Evolutionary conservation across 2,329 filamentous ascomycete species (phyloP), one percentile per base, ranked within the genome.

Genomic region (Chaetomium sp.): DNA sequence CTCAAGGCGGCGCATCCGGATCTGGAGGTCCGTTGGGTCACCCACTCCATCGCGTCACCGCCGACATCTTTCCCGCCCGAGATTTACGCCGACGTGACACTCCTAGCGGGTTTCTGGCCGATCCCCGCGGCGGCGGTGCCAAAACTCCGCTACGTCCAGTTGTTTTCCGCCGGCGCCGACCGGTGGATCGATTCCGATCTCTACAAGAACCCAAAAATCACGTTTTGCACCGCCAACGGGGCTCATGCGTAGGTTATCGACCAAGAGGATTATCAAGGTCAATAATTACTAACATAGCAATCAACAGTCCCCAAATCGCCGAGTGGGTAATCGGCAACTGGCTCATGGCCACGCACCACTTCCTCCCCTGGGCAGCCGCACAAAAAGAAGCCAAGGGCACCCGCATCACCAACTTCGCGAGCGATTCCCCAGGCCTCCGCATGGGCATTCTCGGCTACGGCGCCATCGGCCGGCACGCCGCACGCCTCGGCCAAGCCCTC

Each of bases 401-500:
- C 10, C 57, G 60, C 32, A 32, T 54, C 0, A 9, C 41, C 0
- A 41, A 46, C 4, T 49, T 59, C 2, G 57, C 56, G 32, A 46
- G 59, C 7, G 73, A 73, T 59, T 71, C 71, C 0, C 62, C 67
- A 1, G 65, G 68, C 0, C 64, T 67, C 35, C 65, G 71, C 12
- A 69, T 74, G 71, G 71, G 71, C 4, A 66, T 76, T 49, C 65
- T 77, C 8, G 74, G 74, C 9, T 77, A 77, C 56, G 74, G 75
- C 38, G 68, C 71, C 46, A 77, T 77, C 46, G 75, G 74, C 4
- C 67, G 75, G 4, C 72, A 77, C 50, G 65, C 64, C 50, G 75
- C 71, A 6, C 68, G 71, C 6, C 74, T 86, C 6, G 78, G 76
- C 3, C 72, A 76, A 19, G 81, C 82, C 3, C 67, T 87, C 64